Evolutionary conservation across 1,139 yeast genomes (phyloP).

Genomic region (Diutina scorzettiae): DNA sequence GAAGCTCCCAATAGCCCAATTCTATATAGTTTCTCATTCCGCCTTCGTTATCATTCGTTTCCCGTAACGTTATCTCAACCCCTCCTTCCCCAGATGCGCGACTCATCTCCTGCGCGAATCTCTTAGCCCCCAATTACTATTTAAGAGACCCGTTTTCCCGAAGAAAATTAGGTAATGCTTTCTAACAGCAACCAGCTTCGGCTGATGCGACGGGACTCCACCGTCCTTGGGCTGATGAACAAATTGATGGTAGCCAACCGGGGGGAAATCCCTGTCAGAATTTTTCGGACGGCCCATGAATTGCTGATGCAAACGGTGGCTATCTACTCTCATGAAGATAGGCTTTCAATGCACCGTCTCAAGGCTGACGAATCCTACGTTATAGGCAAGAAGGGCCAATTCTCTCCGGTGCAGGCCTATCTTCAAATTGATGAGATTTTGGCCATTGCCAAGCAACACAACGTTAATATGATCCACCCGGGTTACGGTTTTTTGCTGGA

Average conservation of each 20-base stretch:
- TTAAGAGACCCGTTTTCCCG: no score
- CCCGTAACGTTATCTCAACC: no score
- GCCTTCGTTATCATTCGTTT: no score
- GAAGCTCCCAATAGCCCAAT: no score
- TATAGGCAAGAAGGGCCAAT: conserved; percentile 84
- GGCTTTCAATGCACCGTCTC: conserved; percentile 87
- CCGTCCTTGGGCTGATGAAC: conserved; percentile 53
- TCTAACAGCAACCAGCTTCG: conserved; percentile 18
- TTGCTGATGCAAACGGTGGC: conserved; percentile 97
- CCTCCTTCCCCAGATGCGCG: no score
- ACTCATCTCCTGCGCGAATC: no score
- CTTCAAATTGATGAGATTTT: conserved; percentile 93
- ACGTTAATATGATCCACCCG: conserved; percentile 95
- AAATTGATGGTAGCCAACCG: conserved; percentile 87
- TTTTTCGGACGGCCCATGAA: conserved; percentile 96
- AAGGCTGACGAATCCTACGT: conserved; percentile 90
- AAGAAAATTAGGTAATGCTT: no score
- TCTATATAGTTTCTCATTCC: no score
- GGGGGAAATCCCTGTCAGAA: conserved; percentile 85
- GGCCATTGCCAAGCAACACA: conserved; percentile 75
- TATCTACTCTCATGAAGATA: conserved; percentile 91
- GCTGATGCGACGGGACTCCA: conserved; percentile 50
- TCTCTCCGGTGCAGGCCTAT: conserved; percentile 91
- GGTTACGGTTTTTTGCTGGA: conserved; percentile 96
- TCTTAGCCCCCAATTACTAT: no score